Percentiles rank a stretch among this genome's conserved stretches.
These are phyloP conservation scores for Gonapodya sp. DNA, from an alignment of 192 early-diverging fungal species.

Conservation along the genomic window DNA sequence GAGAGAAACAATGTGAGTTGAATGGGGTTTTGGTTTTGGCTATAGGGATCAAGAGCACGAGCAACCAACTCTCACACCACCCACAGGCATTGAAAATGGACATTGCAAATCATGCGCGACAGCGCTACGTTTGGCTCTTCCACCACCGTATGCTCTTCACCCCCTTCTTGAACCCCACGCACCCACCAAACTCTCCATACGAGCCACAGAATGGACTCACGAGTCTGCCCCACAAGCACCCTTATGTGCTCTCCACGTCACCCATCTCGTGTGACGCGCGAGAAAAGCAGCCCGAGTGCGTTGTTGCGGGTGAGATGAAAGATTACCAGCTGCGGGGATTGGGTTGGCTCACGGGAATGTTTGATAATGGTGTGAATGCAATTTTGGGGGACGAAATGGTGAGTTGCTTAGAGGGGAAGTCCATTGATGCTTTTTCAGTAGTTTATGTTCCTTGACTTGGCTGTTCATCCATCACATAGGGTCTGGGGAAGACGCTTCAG, in stretches of 20 bases:
- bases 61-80: not conserved
- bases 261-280: not conserved
- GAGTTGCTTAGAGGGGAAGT: not conserved
- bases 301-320: not conserved
- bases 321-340: slow-evolving; percentile 3
- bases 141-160: not conserved
- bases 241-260: not conserved
- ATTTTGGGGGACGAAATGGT: slow-evolving; percentile 7
- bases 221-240: not conserved
- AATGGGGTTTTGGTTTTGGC: no score
- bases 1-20: not conserved
- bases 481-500: slow-evolving; percentile 12
- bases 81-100: not conserved
- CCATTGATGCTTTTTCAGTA: not conserved
- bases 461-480: not conserved
- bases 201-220: not conserved
- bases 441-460: not conserved
- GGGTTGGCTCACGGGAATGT: slow-evolving; percentile 4
- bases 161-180: not conserved
- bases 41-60: no score
- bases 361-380: not conserved
- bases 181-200: not conserved
- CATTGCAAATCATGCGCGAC: not conserved
- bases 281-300: not conserved
- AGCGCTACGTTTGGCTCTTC: not conserved